Conservation (phyloP, 2,329 filamentous ascomycete species). For the Elsinoe necatrix region DNA sequence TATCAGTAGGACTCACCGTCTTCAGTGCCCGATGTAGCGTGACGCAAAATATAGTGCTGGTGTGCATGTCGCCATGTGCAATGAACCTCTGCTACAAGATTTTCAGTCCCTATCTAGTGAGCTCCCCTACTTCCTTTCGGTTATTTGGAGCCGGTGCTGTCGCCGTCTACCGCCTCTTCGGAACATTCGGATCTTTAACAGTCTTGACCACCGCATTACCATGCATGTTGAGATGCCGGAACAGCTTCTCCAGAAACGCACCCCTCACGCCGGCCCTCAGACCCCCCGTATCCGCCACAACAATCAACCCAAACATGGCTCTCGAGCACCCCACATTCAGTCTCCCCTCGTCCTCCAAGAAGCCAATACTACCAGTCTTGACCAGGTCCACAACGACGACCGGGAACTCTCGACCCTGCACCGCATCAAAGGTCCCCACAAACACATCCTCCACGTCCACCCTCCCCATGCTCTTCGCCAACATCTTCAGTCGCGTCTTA, state of each 20-base stretch:
- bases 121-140: background rate
- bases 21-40: too few relatives aligned
- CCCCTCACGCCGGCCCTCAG: background rate
- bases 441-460: background rate
- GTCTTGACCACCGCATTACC: background rate
- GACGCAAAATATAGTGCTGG: too few relatives aligned
- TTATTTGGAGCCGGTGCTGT: too few relatives aligned
- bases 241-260: background rate
- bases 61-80: too few relatives aligned
- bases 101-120: background rate
- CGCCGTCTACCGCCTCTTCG: background rate
- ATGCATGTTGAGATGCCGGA: background rate
- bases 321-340: background rate
- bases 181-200: background rate
- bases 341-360: background rate
- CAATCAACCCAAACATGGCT: background rate
- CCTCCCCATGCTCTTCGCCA: background rate
- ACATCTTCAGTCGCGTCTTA: background rate
- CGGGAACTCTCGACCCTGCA: background rate
- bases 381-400: slow-evolving; percentile 1
- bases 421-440: background rate
- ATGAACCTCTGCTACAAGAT: too few relatives aligned
- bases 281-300: slow-evolving; percentile 3
- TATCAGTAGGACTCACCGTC: too few relatives aligned
- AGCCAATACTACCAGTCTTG: background rate